phyloP scores from a whole-genome alignment of 345 rosid species.

The Dovyalis caffra region DNA sequence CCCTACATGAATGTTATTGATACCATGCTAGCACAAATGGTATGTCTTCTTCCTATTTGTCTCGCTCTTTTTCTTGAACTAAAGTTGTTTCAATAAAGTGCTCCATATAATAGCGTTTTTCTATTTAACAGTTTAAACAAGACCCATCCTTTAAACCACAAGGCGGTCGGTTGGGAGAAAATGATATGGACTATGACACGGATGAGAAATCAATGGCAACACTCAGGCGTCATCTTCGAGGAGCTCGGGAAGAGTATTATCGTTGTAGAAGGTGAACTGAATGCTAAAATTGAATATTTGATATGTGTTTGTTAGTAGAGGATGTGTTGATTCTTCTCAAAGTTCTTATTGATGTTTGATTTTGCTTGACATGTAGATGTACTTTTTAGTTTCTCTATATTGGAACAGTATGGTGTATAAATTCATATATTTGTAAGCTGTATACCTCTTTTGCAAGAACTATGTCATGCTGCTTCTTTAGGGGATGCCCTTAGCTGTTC shows the following conservation, averaged over 20 bases:
- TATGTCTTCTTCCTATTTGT: conserved; percentile 28
- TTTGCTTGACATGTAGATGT: conserved; percentile 1
- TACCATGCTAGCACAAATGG: conserved; percentile 83
- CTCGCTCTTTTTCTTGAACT: neutral
- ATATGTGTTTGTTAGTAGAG: neutral
- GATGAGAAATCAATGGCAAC: conserved; percentile 99
- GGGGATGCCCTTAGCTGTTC: neutral
- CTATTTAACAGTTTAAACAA: conserved; percentile 63
- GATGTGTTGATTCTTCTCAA: neutral
- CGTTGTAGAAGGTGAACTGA: conserved; percentile 80
- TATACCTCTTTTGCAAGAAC: neutral
- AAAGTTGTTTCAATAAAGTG: neutral
- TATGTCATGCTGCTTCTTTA: neutral
- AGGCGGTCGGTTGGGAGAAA: conserved; percentile 96
- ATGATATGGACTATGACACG: conserved; percentile 99
- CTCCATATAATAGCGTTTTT: conserved; percentile 13
- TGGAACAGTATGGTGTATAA: neutral
- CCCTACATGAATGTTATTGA: conserved; percentile 97
- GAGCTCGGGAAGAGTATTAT: conserved; percentile 89
- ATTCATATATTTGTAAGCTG: neutral
- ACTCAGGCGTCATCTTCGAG: conserved; percentile 88
- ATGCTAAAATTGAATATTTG: neutral
- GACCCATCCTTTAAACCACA: conserved; percentile 98
- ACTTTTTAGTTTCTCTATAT: neutral
- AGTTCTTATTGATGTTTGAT: neutral